These are phyloP conservation scores for Sarcodon aspratus DNA, from an alignment of 768 basidiomycete genomes.

Conservation along the genomic window DNA sequence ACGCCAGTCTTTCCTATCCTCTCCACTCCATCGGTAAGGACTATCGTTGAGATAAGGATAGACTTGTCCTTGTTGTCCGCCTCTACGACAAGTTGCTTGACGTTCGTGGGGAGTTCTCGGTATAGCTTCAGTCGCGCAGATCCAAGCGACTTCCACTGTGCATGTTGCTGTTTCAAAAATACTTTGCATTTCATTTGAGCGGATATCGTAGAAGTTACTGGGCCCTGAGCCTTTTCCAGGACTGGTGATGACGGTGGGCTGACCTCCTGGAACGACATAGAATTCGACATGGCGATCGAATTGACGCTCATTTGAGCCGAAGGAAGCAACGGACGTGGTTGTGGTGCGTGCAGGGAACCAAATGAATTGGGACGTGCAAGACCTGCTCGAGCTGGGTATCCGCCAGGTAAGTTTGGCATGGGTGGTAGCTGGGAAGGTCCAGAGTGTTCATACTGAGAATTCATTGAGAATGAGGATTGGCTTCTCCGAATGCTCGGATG, in stretches of 20 bases:
- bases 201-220: slow-evolving; percentile 65
- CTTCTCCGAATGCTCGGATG: slow-evolving; percentile 29
- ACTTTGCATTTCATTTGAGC: slow-evolving; percentile 98
- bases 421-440: slow-evolving; percentile 17
- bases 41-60: slow-evolving; percentile 88
- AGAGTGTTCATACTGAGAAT: slow-evolving; percentile 30
- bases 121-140: slow-evolving; percentile 82
- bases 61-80: slow-evolving; percentile 66
- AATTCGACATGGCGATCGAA: slow-evolving; percentile 30
- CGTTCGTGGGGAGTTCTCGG: slow-evolving; percentile 70
- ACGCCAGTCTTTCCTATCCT: slow-evolving; percentile 98
- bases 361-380: slow-evolving; percentile 16
- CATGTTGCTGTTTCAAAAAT: slow-evolving; percentile 89
- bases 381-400: slow-evolving; percentile 14
- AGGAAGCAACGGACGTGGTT: slow-evolving; percentile 46
- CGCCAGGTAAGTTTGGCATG: slow-evolving; percentile 25
- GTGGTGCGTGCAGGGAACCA: slow-evolving; percentile 19
- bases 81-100: slow-evolving; percentile 95
- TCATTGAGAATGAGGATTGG: slow-evolving; percentile 47
- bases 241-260: slow-evolving; percentile 83
- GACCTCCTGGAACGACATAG: slow-evolving; percentile 39
- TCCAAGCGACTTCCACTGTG: slow-evolving; percentile 97
- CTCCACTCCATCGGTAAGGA: slow-evolving; percentile 93
- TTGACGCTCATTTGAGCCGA: slow-evolving; percentile 50
- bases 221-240: slow-evolving; percentile 47